Conservation (phyloP, 306 rosid genomes). For the Prunus mume region DNA sequence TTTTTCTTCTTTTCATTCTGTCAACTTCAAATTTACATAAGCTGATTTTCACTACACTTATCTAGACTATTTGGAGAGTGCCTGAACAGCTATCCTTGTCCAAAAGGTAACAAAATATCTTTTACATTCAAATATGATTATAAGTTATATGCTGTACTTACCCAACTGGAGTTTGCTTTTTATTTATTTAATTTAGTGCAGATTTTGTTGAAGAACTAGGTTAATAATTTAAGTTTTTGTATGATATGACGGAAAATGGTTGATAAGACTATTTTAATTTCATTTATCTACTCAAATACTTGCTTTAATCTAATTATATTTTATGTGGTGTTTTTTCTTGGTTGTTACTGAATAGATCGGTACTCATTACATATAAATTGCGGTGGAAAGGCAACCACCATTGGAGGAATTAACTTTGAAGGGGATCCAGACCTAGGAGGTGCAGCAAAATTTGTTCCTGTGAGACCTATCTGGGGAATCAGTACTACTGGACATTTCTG, state of each 20-base stretch:
- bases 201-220: neutral
- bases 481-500: slow-evolving; percentile 55
- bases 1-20: neutral
- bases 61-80: slow-evolving; percentile 1
- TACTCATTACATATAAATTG: slow-evolving; percentile 7
- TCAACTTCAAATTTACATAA: neutral
- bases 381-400: neutral
- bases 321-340: neutral
- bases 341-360: neutral
- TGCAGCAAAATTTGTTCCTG: neutral
- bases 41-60: neutral
- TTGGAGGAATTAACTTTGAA: neutral
- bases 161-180: neutral
- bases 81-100: slow-evolving; percentile 1
- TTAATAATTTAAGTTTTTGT: neutral
- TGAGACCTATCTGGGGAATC: slow-evolving; percentile 40
- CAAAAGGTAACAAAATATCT: slow-evolving; percentile 17
- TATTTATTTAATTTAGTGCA: too few species aligned
- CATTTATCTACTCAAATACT: neutral
- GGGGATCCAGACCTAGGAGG: neutral
- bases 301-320: neutral
- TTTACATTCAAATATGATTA: neutral
- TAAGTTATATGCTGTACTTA: neutral
- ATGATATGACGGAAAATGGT: neutral
- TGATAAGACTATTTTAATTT: neutral